phyloP scores from a whole-genome alignment of 164 flowering plant species.

The grape (Vitis vinifera) region DNA sequence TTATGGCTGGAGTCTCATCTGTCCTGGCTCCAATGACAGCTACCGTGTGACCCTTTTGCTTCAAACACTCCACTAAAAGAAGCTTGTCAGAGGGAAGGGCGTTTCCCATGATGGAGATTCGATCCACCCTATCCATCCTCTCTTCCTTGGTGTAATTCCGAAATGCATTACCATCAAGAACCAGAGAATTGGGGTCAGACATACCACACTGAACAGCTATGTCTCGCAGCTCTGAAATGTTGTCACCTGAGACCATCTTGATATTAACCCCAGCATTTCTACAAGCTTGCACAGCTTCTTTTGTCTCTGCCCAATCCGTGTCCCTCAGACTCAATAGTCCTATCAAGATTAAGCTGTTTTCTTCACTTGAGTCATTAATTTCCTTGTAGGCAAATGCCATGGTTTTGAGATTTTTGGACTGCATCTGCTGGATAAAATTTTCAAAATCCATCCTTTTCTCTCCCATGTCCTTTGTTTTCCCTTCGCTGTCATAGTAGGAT shows the following conservation, averaged over 20 bases:
- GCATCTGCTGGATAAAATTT: neutral
- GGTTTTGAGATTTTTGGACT: constrained; percentile 1
- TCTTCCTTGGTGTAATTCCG: constrained; percentile 2
- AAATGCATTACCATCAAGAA: constrained; percentile 18
- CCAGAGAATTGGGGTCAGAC: neutral
- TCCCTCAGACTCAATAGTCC: constrained; percentile 18
- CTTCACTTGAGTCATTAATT: neutral
- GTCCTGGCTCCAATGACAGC: constrained; percentile 16
- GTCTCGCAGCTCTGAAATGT: neutral
- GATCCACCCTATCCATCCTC: constrained; percentile 14
- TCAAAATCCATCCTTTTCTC: neutral
- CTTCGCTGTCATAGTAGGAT: constrained; percentile 18
- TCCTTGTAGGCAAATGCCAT: constrained; percentile 18
- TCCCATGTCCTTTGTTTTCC: constrained; percentile 6
- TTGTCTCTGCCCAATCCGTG: constrained; percentile 1
- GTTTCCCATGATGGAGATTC: constrained; percentile 14
- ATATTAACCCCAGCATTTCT: constrained; percentile 11
- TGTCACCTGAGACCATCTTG: constrained; percentile 14
- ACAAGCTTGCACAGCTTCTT: constrained; percentile 7
- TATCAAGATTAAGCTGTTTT: constrained; percentile 14
- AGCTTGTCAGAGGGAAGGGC: constrained; percentile 10
- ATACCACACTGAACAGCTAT: constrained; percentile 7
- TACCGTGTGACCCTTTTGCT: constrained; percentile 19
- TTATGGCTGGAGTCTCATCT: constrained; percentile 21
- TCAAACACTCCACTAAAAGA: constrained; percentile 15